Base-by-base conservation (phyloP, 2,329 filamentous ascomycete species). In the Claviceps arundinis region DNA sequence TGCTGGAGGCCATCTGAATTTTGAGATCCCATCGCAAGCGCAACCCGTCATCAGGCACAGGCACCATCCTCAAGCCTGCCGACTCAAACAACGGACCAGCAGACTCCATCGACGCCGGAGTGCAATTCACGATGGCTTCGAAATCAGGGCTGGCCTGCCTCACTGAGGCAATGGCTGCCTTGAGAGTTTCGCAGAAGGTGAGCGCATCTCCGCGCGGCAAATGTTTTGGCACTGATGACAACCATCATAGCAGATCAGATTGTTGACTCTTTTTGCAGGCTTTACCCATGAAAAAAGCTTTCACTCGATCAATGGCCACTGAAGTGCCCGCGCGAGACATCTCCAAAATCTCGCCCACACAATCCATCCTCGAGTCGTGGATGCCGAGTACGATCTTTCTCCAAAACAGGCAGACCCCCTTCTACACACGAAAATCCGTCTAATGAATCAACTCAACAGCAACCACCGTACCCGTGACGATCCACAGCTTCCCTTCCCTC, bases 401-500 rank as follows among this genome's bases (percentile, higher is more conserved):
- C 17, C 3, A 19, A 40, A 47, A 26, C 16, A 34, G 17, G 19
- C 14, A 14, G 7, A 11, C 24, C 47, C 11, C 3, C 11, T 26
- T 16, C 19, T 4, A 16, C 42, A 19, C 0, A 45, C n/a, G 3
- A 16, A 19, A 17, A 6, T 6, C 6, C 38, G 11, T 24, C 40
- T 49, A 19, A 49, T 13, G 26, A 24, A 37, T 43, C 42, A 26
- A 44, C 13, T 0, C 19, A n/a, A 22, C 55, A 78, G 79, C 73
- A 58, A 73, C 75, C 58, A 82, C 80, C 34, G 87, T 94, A 52
- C 81, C 87, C 52, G 78, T 91, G 56, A 97, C 91, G 51, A 80
- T 96, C 68, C 89, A 95, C 79, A 75, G 76, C 65, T 98, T 97
- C 73, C 93, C 93, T 38, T 80, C 82, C 11, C 82, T 96, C 70